Base-by-base conservation (phyloP, 2,329 filamentous ascomycete genomes). In the Fusarium sambucinum region DNA sequence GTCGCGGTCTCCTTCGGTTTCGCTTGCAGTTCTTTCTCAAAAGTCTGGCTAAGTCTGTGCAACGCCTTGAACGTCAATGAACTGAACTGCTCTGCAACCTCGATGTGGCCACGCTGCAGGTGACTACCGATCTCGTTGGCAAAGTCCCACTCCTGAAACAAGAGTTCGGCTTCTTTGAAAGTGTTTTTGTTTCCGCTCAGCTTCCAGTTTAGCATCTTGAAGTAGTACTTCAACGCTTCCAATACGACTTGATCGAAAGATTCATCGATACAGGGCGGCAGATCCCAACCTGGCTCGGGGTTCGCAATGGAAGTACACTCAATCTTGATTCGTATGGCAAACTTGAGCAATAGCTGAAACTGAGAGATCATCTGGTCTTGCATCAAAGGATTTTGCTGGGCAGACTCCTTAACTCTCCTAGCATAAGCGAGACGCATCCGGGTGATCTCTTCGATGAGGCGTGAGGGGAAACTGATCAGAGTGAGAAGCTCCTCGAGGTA, bases 191-290 rank as follows among this genome's bases (percentile, higher is more conserved):
- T 98, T 57, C 94, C 93, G 73, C 92, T 94, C 54, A 99, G 84
- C 79, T 98, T 98, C 93, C 94, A 98, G 77, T 98, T 97, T 44
- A 99, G 84, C 87, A 99, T 94, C 78, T 95, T 96, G 85, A 99
- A 99, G 80, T 99, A 99, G 79, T 97, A 98, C 77, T 95, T 96
- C 72, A 99, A 84, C 1, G 95, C 94, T 74, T 97, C 95, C 42
- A 99, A 81, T 12, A 98, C 93, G 19, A 96, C 93, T 33, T 90
- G 87, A 76, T 98, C 96, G 74, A 98, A 99, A 41, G 93, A 93
- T 76, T 99, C 96, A 76, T 98, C 96, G 68, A 99, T 96, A 79
- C 94, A 97, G 11, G 94, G 93, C 4, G 96, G 96, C 55, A 98
- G 81, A 73, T 98, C 94, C 96, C 96, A 99, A 46, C 96, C 95